phyloP scores from a whole-genome alignment of 2,329 filamentous ascomycete genomes.

The Microdochium paspali region DNA sequence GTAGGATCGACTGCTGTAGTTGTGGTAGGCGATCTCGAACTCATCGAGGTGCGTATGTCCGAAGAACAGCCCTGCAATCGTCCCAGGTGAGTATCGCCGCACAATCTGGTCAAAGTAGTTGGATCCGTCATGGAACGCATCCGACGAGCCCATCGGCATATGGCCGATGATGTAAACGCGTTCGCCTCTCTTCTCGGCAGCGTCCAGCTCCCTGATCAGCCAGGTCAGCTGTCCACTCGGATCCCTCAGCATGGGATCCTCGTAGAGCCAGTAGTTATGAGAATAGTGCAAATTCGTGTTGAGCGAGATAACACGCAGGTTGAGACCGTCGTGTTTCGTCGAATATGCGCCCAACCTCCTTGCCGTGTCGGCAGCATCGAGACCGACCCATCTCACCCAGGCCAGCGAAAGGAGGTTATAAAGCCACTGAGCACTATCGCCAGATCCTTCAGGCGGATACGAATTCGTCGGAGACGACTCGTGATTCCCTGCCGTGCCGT shows the following conservation, averaged over 20 bases:
- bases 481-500: conserved; percentile 47
- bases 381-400: conserved; percentile 39
- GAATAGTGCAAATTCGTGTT: conserved; percentile 52
- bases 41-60: conserved; percentile 48
- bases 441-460: conserved; percentile 30
- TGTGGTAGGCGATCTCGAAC: conserved; percentile 43
- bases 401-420: conserved; percentile 36
- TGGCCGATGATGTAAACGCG: conserved; percentile 50
- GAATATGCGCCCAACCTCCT: conserved; percentile 39
- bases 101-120: conserved; percentile 44
- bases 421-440: conserved; percentile 37
- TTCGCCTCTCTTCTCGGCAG: conserved; percentile 39
- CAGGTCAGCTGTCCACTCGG: conserved; percentile 42
- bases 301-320: conserved; percentile 47
- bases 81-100: conserved; percentile 37
- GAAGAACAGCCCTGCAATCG: conserved; percentile 46
- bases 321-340: conserved; percentile 29
- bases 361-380: conserved; percentile 21
- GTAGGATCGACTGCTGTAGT: conserved; percentile 31
- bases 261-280: conserved; percentile 47
- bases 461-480: conserved; percentile 44
- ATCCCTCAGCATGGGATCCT: conserved; percentile 37
- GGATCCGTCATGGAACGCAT: conserved; percentile 42
- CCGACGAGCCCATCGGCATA: conserved; percentile 39
- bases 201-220: conserved; percentile 42